Evolutionary conservation across 2,329 filamentous ascomycete species (phyloP).

Genomic region (Aspergillus japonicus): DNA sequence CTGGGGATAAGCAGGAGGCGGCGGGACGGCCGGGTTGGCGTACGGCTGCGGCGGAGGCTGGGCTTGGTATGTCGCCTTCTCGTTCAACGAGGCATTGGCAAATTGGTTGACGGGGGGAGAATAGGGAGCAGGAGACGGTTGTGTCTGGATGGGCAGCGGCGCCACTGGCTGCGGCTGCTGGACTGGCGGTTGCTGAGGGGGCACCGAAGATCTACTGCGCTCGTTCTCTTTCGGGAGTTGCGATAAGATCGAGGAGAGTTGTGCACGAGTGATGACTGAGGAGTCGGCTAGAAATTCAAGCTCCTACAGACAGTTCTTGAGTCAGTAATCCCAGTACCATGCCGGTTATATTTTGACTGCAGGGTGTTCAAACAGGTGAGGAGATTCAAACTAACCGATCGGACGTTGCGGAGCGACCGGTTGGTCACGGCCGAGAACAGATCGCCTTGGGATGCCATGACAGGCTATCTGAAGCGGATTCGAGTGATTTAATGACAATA

Average conservation of each 20-base stretch:
- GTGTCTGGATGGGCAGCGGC: slow-evolving; percentile 17
- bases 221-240: slow-evolving; percentile 63
- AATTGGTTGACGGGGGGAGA: slow-evolving; percentile 41
- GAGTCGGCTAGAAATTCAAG: slow-evolving; percentile 85
- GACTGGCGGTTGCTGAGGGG: slow-evolving; percentile 21
- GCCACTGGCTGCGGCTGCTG: slow-evolving; percentile 31
- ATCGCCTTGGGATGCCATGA: slow-evolving; percentile 37
- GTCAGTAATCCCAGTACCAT: slow-evolving; percentile 2
- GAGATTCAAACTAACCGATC: slow-evolving; percentile 61
- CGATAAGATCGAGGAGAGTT: slow-evolving; percentile 71
- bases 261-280: slow-evolving; percentile 70
- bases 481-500: neutral
- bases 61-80: slow-evolving; percentile 39
- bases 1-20: slow-evolving; percentile 55
- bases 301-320: slow-evolving; percentile 58
- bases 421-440: slow-evolving; percentile 64
- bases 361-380: neutral
- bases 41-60: slow-evolving; percentile 32
- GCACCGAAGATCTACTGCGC: slow-evolving; percentile 15
- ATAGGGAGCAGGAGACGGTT: slow-evolving; percentile 36
- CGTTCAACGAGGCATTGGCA: slow-evolving; percentile 39
- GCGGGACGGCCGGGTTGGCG: slow-evolving; percentile 45
- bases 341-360: neutral
- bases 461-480: slow-evolving; percentile 6
- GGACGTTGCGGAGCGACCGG: slow-evolving; percentile 82